Evolutionary conservation across 257 asterid genomes (phyloP).

Genomic region (Linderniella brevidens): DNA sequence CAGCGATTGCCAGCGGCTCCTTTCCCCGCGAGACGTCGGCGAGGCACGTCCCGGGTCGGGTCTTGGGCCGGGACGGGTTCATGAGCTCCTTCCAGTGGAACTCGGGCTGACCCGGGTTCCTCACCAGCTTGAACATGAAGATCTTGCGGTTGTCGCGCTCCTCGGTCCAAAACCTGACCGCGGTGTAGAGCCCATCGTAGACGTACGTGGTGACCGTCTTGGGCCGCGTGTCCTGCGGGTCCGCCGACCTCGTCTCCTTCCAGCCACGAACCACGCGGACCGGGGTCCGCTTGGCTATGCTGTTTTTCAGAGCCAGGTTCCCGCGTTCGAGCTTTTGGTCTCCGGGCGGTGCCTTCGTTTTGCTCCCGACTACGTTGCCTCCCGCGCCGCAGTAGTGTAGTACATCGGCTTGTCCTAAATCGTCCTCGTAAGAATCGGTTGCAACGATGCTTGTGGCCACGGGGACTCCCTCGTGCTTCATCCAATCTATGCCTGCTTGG

Average conservation of each 20-base stretch:
- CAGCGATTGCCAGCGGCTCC: slow-evolving; percentile 39
- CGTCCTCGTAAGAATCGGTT: slow-evolving; percentile 61
- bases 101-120: slow-evolving; percentile 72
- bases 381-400: slow-evolving; percentile 74
- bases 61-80: slow-evolving; percentile 21
- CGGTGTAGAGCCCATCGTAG: slow-evolving; percentile 73
- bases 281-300: slow-evolving; percentile 34
- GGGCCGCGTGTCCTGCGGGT: slow-evolving; percentile 27
- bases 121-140: slow-evolving; percentile 51
- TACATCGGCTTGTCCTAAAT: slow-evolving; percentile 41
- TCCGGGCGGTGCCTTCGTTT: slow-evolving; percentile 32
- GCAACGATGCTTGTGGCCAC: slow-evolving; percentile 69
- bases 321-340: slow-evolving; percentile 84
- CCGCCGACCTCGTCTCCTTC: slow-evolving; percentile 28
- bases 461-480: slow-evolving; percentile 17
- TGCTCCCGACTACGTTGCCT: slow-evolving; percentile 40
- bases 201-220: slow-evolving; percentile 42
- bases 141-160: slow-evolving; percentile 52
- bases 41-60: slow-evolving; percentile 35
- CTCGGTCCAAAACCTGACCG: slow-evolving; percentile 33
- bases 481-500: slow-evolving; percentile 64
- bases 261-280: slow-evolving; percentile 80
- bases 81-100: slow-evolving; percentile 61
- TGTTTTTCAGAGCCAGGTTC: slow-evolving; percentile 53
- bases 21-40: slow-evolving; percentile 42